Evolutionary conservation across 2,329 filamentous ascomycete species (phyloP), one percentile per base, ranked within the genome.

Genomic region (Aspergillus pseudoviridinutans): DNA sequence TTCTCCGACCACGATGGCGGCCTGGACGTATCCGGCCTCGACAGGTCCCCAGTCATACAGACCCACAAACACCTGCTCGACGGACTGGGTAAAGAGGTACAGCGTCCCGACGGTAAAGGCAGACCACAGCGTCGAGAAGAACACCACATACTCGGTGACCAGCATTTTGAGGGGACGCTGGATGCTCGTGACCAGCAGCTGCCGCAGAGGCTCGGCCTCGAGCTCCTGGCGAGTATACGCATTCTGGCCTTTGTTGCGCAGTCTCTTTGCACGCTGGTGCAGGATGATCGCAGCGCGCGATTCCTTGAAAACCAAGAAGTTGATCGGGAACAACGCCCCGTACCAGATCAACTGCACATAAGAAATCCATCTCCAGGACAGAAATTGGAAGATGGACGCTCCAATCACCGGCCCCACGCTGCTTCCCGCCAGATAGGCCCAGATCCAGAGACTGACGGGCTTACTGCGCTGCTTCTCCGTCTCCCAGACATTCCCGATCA

Each of bases 391-490:
- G 24, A 76, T 71, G 0, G 72, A 66, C 32, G 74, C 74, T 1
- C 78, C 78, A 22, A 79, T 70, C 0, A 80, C 75, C 1, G 78
- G 78, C 0, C 78, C 78, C 29, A 78, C 73, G 29, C 71, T 78
- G 9, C 77, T 67, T 3, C 78, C 78, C 2, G 71, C 71, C 6
- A 80, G 65, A 8, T 77, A 69, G 0, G 69, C 69, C 25, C 75
- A 72, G 1, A 78, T 77, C 51, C 74, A 80, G 7, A 80, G 63
- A 4, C 73, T 75, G 35, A 76, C 74, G 0, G 72, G 72, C 66
- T 52, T 73, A 76, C 20, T 76, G 72, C 1, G 64, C 65, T 22
- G 24, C 32, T 61, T 64, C 6, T 70, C 71, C 3, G 64, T 68
- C 14, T 64, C 63, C 76, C 76, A 73, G 2, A 73, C 49, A 53